Conservation (phyloP, 148 eudicot species). For the Vaccinium darrowii region DNA sequence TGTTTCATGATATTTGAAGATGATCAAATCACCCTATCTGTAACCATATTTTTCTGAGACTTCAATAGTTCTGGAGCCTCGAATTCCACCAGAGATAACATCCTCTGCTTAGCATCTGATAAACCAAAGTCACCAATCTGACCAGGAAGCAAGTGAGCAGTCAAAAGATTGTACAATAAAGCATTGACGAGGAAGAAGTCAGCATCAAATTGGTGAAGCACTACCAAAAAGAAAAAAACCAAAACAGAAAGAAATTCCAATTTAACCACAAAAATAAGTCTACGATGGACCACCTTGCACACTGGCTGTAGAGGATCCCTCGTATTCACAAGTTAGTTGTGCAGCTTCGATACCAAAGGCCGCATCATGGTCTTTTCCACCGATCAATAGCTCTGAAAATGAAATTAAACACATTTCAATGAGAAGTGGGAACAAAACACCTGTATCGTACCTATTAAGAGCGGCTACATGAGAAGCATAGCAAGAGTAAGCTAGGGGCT, state of each 20-base stretch:
- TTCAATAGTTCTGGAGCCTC: slow-evolving; percentile 49
- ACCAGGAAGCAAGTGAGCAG: not conserved
- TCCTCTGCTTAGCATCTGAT: slow-evolving; percentile 40
- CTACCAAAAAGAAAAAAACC: not conserved
- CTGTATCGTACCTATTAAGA: not conserved
- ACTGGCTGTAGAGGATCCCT: slow-evolving; percentile 43
- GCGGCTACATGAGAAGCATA: not conserved
- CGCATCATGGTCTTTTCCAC: slow-evolving; percentile 46
- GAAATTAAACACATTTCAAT: not conserved
- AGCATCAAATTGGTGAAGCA: not conserved
- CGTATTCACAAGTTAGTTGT: slow-evolving; percentile 40
- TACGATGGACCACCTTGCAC: slow-evolving; percentile 38
- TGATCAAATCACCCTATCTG: slow-evolving; percentile 41
- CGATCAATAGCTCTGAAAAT: slow-evolving; percentile 29
- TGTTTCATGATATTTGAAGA: too few species aligned
- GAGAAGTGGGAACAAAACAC: not conserved
- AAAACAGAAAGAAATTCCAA: not conserved
- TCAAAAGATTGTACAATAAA: not conserved
- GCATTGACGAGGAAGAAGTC: too few species aligned
- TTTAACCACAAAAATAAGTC: not conserved
- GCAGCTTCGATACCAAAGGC: slow-evolving; percentile 54
- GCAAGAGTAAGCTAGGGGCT: not conserved
- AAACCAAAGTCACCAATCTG: slow-evolving; percentile 50
- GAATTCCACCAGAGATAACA: slow-evolving; percentile 44
- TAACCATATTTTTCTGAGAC: slow-evolving; percentile 26